These are phyloP conservation scores for Aschersonia sp. DNA, from an alignment of 2,329 filamentous ascomycete genomes.

Conservation along the genomic window DNA sequence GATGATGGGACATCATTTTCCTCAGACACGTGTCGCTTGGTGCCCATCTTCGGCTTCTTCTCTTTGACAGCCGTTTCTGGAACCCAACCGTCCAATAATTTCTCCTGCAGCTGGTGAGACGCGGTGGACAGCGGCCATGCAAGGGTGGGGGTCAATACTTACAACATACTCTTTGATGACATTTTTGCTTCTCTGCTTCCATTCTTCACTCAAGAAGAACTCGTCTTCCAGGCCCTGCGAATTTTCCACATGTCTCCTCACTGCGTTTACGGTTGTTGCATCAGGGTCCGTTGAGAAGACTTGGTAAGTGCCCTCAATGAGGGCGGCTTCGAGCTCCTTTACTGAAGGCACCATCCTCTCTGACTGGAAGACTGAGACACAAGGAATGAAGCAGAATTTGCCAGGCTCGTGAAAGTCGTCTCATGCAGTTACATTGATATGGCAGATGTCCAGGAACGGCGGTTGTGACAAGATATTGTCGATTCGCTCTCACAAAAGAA, in stretches of 20 bases:
- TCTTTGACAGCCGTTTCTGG: constrained; percentile 14
- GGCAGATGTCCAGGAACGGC: too few relatives aligned
- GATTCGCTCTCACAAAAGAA: background rate
- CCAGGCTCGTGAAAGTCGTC: too few relatives aligned
- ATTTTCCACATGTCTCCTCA: constrained; percentile 37
- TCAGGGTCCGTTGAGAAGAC: constrained; percentile 30
- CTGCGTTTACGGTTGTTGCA: constrained; percentile 39
- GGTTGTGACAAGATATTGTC: too few relatives aligned
- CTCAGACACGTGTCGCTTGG: constrained; percentile 20
- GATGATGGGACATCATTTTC: constrained; percentile 13
- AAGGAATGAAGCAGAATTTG: too few relatives aligned
- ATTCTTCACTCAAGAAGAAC: constrained; percentile 33
- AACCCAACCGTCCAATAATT: constrained; percentile 21
- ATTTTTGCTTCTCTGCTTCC: constrained; percentile 44
- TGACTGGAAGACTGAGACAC: background rate
- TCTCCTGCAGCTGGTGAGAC: constrained; percentile 12
- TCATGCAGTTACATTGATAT: too few relatives aligned
- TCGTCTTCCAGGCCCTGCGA: constrained; percentile 31
- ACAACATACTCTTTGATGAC: constrained; percentile 43
- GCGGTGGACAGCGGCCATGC: background rate
- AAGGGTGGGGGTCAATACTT: constrained; percentile 13
- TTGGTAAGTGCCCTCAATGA: constrained; percentile 30
- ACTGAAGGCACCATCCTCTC: constrained; percentile 16
- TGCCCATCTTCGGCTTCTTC: constrained; percentile 11
- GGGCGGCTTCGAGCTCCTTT: constrained; percentile 27